A percentile compares a stretch with the other conserved stretches of the same genome.
Conservation (phyloP, 495 filamentous ascomycete species). For the Chaetomidium leptoderma region DNA sequence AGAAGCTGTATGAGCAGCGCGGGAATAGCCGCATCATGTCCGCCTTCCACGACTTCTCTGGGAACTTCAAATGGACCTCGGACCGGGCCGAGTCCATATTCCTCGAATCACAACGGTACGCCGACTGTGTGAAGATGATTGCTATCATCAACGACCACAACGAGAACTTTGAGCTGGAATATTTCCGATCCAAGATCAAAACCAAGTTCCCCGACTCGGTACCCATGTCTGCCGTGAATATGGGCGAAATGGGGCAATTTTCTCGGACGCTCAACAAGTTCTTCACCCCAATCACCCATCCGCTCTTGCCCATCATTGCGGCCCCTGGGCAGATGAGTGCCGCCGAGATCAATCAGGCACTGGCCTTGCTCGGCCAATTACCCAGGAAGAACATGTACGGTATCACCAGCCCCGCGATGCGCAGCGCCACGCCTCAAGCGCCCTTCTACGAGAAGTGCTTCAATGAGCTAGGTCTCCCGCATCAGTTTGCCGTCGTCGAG, state of each 20-base stretch:
- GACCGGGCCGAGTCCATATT: constrained; percentile 64
- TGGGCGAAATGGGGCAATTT: constrained; percentile 77
- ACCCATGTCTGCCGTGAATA: constrained; percentile 76
- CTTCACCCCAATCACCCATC: constrained; percentile 83
- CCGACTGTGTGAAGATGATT: constrained; percentile 86
- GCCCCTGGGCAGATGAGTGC: constrained; percentile 79
- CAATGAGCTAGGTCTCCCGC: constrained; percentile 80
- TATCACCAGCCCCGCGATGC: constrained; percentile 59
- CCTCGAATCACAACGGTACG: constrained; percentile 63
- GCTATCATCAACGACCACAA: constrained; percentile 70
- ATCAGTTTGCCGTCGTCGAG: constrained; percentile 72
- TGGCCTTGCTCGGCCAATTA: constrained; percentile 73
- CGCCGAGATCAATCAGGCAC: constrained; percentile 73
- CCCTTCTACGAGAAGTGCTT: constrained; percentile 86
- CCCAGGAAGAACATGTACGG: constrained; percentile 76
- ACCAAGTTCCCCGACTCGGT: constrained; percentile 58
- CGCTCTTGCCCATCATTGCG: constrained; percentile 75
- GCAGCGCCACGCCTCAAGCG: constrained; percentile 63
- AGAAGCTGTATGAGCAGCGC: constrained; percentile 59
- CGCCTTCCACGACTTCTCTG: constrained; percentile 81
- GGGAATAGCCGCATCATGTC: constrained; percentile 79
- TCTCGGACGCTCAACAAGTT: constrained; percentile 75
- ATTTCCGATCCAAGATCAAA: constrained; percentile 74
- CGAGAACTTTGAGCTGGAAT: constrained; percentile 83
- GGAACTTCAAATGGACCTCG: constrained; percentile 76